A percentile compares a stretch with the other conserved stretches of the same genome.
Evolutionary conservation across 176 grass and related monocot genomes (phyloP).

Genomic region (Carex pumila): DNA sequence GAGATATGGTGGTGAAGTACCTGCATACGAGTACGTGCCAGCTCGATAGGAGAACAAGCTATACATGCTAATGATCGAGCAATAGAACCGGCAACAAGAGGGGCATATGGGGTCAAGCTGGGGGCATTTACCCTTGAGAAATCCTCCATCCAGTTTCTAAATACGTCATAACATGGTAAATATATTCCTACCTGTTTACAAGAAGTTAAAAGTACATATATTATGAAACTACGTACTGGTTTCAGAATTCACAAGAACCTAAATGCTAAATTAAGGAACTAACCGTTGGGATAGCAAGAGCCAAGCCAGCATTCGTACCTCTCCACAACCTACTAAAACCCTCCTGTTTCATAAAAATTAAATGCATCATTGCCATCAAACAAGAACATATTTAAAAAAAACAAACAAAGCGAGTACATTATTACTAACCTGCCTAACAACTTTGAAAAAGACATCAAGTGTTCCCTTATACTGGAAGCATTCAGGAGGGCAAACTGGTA

Average conservation of each 20-base stretch:
- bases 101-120: conserved; percentile 62
- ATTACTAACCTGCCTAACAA: conserved; percentile 64
- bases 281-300: conserved; percentile 88
- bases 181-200: conserved; percentile 90
- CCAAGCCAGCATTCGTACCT: conserved; percentile 92
- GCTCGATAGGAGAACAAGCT: conserved; percentile 87
- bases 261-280: neutral
- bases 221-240: neutral
- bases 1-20: conserved; percentile 17
- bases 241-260: neutral
- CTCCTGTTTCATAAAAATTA: conserved; percentile 44
- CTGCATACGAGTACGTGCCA: conserved; percentile 94
- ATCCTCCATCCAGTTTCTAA: conserved; percentile 70
- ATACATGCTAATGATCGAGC: conserved; percentile 88
- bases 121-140: conserved; percentile 71
- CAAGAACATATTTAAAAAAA: neutral
- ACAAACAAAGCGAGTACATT: neutral
- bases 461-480: conserved; percentile 95
- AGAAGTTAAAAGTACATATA: conserved; percentile 14
- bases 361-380: neutral
- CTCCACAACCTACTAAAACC: conserved; percentile 87
- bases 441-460: conserved; percentile 86
- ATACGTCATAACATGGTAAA: conserved; percentile 96
- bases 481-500: conserved; percentile 61
- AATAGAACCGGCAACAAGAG: conserved; percentile 70